A percentile compares a stretch with the other conserved stretches of the same genome.
These are phyloP conservation scores for Peltaster fructicola DNA, from an alignment of 2,329 filamentous ascomycete genomes.

Conservation along the genomic window DNA sequence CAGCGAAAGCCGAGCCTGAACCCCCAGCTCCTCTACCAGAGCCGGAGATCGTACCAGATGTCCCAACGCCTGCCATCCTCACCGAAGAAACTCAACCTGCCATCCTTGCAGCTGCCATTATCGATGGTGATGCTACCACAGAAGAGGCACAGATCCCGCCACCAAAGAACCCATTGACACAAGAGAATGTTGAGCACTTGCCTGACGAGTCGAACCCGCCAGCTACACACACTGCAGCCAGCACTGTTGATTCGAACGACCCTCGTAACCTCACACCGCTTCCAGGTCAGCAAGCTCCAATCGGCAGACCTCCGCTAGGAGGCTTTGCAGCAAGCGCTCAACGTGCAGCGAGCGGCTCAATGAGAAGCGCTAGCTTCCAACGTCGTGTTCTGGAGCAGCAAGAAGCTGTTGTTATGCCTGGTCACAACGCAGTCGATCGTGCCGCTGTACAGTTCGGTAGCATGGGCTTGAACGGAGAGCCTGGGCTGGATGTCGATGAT, in stretches of 20 bases:
- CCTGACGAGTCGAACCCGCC: conserved; percentile 63
- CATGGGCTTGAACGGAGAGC: conserved; percentile 70
- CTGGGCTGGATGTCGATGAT: conserved; percentile 67
- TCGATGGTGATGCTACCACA: conserved; percentile 7
- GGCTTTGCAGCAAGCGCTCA: conserved; percentile 66
- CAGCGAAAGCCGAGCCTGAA: conserved; percentile 8
- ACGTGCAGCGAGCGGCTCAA: conserved; percentile 50
- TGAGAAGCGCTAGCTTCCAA: conserved; percentile 63
- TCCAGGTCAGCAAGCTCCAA: conserved; percentile 37
- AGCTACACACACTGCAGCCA: conserved; percentile 67
- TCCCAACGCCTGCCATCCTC: conserved; percentile 16
- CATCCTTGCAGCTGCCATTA: conserved; percentile 6
- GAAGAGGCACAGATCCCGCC: conserved; percentile 34
- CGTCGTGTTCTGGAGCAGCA: conserved; percentile 84
- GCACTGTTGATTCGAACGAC: conserved; percentile 79
- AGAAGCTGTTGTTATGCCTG: conserved; percentile 95
- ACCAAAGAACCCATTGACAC: conserved; percentile 68
- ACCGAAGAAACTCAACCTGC: conserved; percentile 6
- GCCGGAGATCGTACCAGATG: conserved; percentile 4
- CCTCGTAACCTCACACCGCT: conserved; percentile 51
- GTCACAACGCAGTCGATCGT: conserved; percentile 85
- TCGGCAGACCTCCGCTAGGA: conserved; percentile 43
- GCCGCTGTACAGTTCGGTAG: conserved; percentile 92
- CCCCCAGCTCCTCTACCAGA: conserved; percentile 4
- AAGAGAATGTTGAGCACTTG: conserved; percentile 82